A percentile compares a stretch with the other conserved stretches of the same genome.
These are phyloP conservation scores for Musa itinerans DNA, from an alignment of 176 grass and related monocot genomes.

Conservation along the genomic window DNA sequence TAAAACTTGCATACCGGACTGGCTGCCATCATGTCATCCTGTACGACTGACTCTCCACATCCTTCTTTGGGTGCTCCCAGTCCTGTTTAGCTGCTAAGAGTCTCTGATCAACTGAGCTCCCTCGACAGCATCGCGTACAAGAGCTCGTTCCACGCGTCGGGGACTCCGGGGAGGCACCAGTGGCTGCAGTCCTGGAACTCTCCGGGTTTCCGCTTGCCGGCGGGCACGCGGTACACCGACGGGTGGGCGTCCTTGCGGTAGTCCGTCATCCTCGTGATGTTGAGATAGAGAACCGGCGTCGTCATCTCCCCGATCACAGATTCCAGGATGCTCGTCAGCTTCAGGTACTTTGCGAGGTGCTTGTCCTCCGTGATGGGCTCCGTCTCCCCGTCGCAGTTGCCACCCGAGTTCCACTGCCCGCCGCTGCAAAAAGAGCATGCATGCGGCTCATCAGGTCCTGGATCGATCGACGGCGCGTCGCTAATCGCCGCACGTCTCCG, in stretches of 20 bases:
- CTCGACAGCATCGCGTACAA: slow-evolving; percentile 63
- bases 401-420: slow-evolving; percentile 92
- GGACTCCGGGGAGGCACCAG: slow-evolving; percentile 95
- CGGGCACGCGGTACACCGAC: slow-evolving; percentile 51
- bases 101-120: neutral
- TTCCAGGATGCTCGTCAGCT: slow-evolving; percentile 56
- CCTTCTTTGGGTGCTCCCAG: too few species aligned
- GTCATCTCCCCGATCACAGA: slow-evolving; percentile 71
- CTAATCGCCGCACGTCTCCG: neutral
- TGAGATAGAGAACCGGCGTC: slow-evolving; percentile 61
- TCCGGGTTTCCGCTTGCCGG: slow-evolving; percentile 38
- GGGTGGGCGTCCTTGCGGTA: slow-evolving; percentile 95
- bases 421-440: slow-evolving; percentile 36
- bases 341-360: slow-evolving; percentile 49
- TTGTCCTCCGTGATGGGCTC: slow-evolving; percentile 59
- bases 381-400: slow-evolving; percentile 77
- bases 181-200: slow-evolving; percentile 84
- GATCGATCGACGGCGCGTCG: neutral
- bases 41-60: too few species aligned
- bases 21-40: too few species aligned
- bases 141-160: slow-evolving; percentile 93
- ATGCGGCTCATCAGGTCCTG: neutral
- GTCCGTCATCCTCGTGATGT: slow-evolving; percentile 91
- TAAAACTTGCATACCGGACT: too few species aligned
- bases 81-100: too few species aligned